These are phyloP conservation scores for Lactarius tabidus DNA, from an alignment of 768 basidiomycete genomes.

Conservation along the genomic window DNA sequence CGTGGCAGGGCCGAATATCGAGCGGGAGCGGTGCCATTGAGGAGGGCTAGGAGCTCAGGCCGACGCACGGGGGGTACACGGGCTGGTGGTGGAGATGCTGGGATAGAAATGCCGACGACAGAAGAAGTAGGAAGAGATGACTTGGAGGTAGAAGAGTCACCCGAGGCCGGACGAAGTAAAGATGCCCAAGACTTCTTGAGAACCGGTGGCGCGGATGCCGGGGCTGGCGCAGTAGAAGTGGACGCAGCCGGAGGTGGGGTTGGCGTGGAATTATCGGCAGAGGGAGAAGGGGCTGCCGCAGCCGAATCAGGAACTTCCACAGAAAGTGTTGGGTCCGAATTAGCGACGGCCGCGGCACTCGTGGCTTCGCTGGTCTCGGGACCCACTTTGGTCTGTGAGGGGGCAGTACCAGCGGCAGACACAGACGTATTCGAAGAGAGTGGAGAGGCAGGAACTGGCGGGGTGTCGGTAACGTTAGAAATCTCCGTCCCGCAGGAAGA, in stretches of 20 bases:
- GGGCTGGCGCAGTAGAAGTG: slow-evolving; percentile 10
- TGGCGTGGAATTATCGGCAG: slow-evolving; percentile 2
- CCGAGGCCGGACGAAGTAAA: slow-evolving; percentile 49
- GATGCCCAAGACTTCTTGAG: slow-evolving; percentile 74
- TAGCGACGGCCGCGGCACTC: not conserved
- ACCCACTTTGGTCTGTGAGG: slow-evolving; percentile 28
- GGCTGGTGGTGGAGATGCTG: slow-evolving; percentile 42
- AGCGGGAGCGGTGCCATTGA: slow-evolving; percentile 40
- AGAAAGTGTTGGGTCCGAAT: slow-evolving; percentile 6
- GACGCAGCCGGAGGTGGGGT: not conserved
- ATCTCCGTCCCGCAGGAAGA: slow-evolving; percentile 51
- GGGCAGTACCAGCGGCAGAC: slow-evolving; percentile 36
- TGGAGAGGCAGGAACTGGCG: slow-evolving; percentile 49
- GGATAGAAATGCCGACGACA: slow-evolving; percentile 70
- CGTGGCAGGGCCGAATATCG: slow-evolving; percentile 29
- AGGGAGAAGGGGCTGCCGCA: not conserved
- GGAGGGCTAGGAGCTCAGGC: slow-evolving; percentile 50
- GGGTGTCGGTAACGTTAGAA: slow-evolving; percentile 46
- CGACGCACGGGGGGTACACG: slow-evolving; percentile 33
- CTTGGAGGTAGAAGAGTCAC: slow-evolving; percentile 39
- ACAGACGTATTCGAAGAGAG: slow-evolving; percentile 57
- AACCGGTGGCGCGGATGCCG: slow-evolving; percentile 21
- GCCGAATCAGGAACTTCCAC: not conserved
- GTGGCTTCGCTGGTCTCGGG: slow-evolving; percentile 3
- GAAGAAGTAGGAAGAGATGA: slow-evolving; percentile 62